Conservation (phyloP, 805 yeast genomes). For the Maudiozyma saulgeensis region DNA sequence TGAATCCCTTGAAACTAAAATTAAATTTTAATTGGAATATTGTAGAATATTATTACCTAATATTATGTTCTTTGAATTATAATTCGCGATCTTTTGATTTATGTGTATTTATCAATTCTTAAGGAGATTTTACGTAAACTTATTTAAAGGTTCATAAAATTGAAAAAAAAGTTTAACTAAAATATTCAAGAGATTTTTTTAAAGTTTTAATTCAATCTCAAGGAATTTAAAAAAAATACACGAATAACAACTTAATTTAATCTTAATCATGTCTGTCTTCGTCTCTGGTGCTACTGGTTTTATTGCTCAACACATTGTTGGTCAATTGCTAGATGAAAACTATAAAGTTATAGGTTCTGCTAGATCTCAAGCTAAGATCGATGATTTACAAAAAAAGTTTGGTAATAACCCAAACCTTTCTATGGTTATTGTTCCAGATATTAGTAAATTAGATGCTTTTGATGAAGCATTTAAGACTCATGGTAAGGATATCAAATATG, state of each 20-base stretch:
- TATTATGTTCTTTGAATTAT: too few species aligned
- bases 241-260: background rate
- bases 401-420: constrained; percentile 18
- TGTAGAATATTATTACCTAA: too few species aligned
- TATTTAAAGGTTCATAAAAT: too few species aligned
- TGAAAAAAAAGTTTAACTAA: too few species aligned
- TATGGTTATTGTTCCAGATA: constrained; percentile 31
- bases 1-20: too few species aligned
- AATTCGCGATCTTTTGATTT: too few species aligned
- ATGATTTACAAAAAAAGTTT: constrained; percentile 27
- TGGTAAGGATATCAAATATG: constrained; percentile 43
- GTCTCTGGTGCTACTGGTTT: constrained; percentile 49
- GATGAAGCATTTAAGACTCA: constrained; percentile 34
- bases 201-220: too few species aligned
- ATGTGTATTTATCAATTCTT: too few species aligned
- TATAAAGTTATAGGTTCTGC: constrained; percentile 46
- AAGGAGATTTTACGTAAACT: too few species aligned
- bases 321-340: constrained; percentile 28
- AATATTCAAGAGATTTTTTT: too few species aligned
- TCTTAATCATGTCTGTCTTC: constrained; percentile 27
- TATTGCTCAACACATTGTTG: constrained; percentile 43
- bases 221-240: background rate
- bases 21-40: too few species aligned
- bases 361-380: constrained; percentile 38
- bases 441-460: constrained; percentile 34